Percentiles rank a stretch among this genome's conserved stretches.
Evolutionary conservation across 2,329 filamentous ascomycete species (phyloP).

Genomic region (Plenodomus lindquistii): DNA sequence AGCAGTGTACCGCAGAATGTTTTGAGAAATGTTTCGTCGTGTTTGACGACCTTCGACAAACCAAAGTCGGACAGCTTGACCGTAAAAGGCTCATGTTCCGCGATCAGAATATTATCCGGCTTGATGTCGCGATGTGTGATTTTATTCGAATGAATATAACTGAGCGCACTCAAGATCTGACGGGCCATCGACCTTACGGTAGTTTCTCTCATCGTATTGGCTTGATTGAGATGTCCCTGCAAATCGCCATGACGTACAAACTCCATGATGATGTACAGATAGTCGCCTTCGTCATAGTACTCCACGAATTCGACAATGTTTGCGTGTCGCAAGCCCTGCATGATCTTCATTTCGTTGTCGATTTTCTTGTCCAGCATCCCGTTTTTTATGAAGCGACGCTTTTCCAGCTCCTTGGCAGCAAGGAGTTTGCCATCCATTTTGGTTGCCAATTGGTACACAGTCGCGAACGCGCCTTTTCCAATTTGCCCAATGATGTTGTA

Average conservation of each 20-base stretch:
- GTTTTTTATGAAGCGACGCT: conserved; percentile 90
- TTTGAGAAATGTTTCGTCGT: conserved; percentile 87
- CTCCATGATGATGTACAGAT: conserved; percentile 98
- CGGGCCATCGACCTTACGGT: conserved; percentile 71
- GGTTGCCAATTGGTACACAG: conserved; percentile 85
- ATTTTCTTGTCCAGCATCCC: conserved; percentile 87
- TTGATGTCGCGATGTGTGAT: conserved; percentile 99
- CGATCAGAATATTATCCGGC: conserved; percentile 93
- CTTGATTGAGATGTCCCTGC: conserved; percentile 68
- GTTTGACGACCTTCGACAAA: conserved; percentile 89
- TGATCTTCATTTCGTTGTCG: conserved; percentile 96
- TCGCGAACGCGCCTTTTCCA: conserved; percentile 93
- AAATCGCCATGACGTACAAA: conserved; percentile 83
- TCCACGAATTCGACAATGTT: conserved; percentile 94
- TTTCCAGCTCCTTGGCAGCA: conserved; percentile 94
- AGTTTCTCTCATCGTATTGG: conserved; percentile 67
- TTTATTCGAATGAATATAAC: conserved; percentile 82
- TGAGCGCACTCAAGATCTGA: conserved; percentile 80
- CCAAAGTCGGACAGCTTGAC: conserved; percentile 98
- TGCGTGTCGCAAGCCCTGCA: conserved; percentile 79
- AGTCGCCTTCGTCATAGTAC: conserved; percentile 77
- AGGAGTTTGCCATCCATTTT: conserved; percentile 82
- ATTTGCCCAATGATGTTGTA: conserved; percentile 81
- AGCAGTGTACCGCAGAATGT: conserved; percentile 96
- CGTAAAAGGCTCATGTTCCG: conserved; percentile 69